Base-by-base conservation (phyloP, 1,284 basidiomycete species). In the Pyrrhoderma lamaoense region DNA sequence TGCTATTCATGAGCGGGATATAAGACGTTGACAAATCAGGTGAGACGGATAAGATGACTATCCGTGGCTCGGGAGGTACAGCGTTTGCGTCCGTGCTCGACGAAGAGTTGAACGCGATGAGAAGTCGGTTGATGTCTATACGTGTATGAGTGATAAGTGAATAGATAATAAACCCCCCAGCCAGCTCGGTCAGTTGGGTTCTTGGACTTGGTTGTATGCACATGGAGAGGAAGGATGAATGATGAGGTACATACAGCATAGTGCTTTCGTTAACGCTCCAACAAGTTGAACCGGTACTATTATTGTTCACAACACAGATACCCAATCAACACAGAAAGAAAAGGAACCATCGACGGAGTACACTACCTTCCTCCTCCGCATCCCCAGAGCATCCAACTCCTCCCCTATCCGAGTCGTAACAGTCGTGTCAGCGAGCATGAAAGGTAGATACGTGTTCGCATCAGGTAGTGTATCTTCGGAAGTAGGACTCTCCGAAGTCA, bases 1-100 rank as follows among this genome's bases (percentile, higher is more conserved):
- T 98, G 52, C 93, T 89, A 65, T 99, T 99, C 96, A 99, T 99
- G 65, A 99, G 83, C 9, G 95, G 90, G 48, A 99, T 95, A 66
- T 95, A 95, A 23, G 91, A 88, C 1, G 85, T 79, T 5, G 89
- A 86, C 14, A 86, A 75, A 67, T 93, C 89, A 1, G 89, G 89
- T 0, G 94, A 96, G 39, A 93, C 92, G 51, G 93, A 94, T 48
- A 99, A 72, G 53, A 99, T 80, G 51, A 98, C 77, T 53, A 99
- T 91, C 22, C 93, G 79, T 0, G 92, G 85, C 62, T 92, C 87
- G 2, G 77, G 69, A n/a, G 74, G 67, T 34, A 72, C 65, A 42
- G 72, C 63, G 3, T 73, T 65, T 25, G 77, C 70, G 42, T 70
- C 68, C 4, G 64, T 50, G 39, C 63, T 54, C 34, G 62, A 59